phyloP scores from a whole-genome alignment of 2,329 filamentous ascomycete genomes.

The Penicillium digitatum region DNA sequence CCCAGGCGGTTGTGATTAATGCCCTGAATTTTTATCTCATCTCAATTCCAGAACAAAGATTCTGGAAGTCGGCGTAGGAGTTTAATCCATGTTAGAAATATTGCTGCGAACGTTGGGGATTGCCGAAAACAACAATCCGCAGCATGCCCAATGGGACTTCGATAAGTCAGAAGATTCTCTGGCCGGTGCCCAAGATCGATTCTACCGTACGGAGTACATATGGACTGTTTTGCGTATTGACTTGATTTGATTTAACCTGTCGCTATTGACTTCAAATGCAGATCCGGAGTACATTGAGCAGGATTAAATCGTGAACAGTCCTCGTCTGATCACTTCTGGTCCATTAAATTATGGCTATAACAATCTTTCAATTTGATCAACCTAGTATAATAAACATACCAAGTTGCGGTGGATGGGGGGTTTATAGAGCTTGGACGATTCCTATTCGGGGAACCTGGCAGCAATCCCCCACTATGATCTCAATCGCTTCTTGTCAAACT shows the following conservation, averaged over 20 bases:
- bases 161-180: slow-evolving; percentile 18
- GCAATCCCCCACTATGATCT: neutral
- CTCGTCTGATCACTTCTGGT: neutral
- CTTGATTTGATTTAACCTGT: neutral
- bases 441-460: neutral
- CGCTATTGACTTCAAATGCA: neutral
- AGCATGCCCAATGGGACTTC: neutral
- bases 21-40: slow-evolving; percentile 10
- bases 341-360: neutral
- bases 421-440: neutral
- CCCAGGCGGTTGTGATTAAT: neutral
- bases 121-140: neutral
- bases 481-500: neutral
- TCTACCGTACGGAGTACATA: too few species aligned
- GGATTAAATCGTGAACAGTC: neutral
- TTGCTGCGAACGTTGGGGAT: neutral
- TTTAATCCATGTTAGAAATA: slow-evolving; percentile 1
- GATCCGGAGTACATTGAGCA: neutral
- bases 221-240: neutral
- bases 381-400: neutral
- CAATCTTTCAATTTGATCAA: too few species aligned
- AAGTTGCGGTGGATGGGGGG: neutral
- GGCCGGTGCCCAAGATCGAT: slow-evolving; percentile 3
- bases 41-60: slow-evolving; percentile 11
- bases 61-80: slow-evolving; percentile 15